Percentiles rank a stretch among this genome's conserved stretches.
phyloP scores from a whole-genome alignment of 2,329 filamentous ascomycete species.

The Trichoderma polysporum region DNA sequence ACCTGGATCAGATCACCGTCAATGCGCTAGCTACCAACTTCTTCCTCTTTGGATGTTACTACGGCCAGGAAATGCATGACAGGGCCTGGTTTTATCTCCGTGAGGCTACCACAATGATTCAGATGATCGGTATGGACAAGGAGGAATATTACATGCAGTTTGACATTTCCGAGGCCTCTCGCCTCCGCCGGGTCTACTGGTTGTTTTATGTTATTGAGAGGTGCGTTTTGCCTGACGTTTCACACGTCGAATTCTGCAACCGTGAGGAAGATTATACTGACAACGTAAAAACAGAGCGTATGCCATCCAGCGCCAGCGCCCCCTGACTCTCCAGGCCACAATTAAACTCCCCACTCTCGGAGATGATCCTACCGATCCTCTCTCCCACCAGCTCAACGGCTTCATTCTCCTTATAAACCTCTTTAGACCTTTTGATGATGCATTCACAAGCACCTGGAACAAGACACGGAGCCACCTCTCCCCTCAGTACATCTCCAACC shows the following conservation, averaged over 20 bases:
- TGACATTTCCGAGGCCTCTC: conserved; percentile 59
- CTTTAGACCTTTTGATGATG: conserved; percentile 66
- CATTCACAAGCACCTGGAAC: conserved; percentile 65
- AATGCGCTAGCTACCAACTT: conserved; percentile 71
- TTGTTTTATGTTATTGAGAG: conserved; percentile 70
- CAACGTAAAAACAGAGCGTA: conserved; percentile 54
- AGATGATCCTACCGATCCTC: conserved; percentile 59
- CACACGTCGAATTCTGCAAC: not conserved
- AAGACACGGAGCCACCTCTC: conserved; percentile 60
- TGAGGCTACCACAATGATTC: conserved; percentile 70
- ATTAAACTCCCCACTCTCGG: conserved; percentile 63
- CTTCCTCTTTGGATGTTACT: conserved; percentile 73
- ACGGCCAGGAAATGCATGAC: conserved; percentile 69
- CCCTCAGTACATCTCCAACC: conserved; percentile 52
- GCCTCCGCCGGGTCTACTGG: conserved; percentile 70
- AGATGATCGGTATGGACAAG: conserved; percentile 60
- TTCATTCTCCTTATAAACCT: conserved; percentile 63
- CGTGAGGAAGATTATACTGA: not conserved
- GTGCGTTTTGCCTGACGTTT: conserved; percentile 39
- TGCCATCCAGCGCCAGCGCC: conserved; percentile 67
- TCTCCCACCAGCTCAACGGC: conserved; percentile 51
- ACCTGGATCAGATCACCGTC: conserved; percentile 54
- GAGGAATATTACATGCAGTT: conserved; percentile 62
- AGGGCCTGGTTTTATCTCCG: conserved; percentile 78
- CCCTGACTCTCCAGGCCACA: conserved; percentile 67